Percentiles rank a stretch among this genome's conserved stretches.
These are phyloP conservation scores for Verruconis gallopava DNA, from an alignment of 2,329 filamentous ascomycete genomes.

Conservation along the genomic window DNA sequence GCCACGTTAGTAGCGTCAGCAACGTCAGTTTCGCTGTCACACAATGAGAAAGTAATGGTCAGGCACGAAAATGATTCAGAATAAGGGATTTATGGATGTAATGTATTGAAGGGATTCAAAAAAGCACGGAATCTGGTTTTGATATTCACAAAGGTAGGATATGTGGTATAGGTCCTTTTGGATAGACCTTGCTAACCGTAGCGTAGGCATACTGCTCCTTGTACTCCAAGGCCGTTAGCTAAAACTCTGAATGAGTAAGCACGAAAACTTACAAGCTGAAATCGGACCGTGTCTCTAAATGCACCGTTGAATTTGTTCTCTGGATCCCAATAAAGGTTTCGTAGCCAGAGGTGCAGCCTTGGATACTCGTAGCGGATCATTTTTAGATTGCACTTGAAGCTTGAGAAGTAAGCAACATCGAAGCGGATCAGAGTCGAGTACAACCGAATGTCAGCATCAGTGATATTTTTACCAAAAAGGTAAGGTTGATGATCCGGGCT, in stretches of 20 bases:
- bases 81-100: too few species aligned
- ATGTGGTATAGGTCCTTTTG: neutral
- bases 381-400: conserved; percentile 54
- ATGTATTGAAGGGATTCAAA: too few species aligned
- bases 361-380: conserved; percentile 49
- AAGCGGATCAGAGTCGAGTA: conserved; percentile 48
- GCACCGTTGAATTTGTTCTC: conserved; percentile 17
- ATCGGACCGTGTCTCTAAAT: conserved; percentile 1
- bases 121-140: too few species aligned
- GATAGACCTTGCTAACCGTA: conserved; percentile 1
- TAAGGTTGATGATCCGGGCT: conserved; percentile 36
- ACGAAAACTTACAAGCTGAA: conserved; percentile 46
- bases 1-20: too few species aligned
- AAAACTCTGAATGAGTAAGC: too few species aligned
- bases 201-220: neutral
- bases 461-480: conserved; percentile 41
- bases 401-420: conserved; percentile 49
- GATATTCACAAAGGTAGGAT: conserved; percentile 1
- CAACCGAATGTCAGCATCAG: conserved; percentile 45
- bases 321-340: conserved; percentile 40
- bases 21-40: too few species aligned
- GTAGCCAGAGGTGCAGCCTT: conserved; percentile 47
- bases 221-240: too few species aligned
- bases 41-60: too few species aligned
- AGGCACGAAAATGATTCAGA: too few species aligned